Base-by-base conservation (phyloP, 306 rosid genomes). In the Cyclanthera cordifolia region DNA sequence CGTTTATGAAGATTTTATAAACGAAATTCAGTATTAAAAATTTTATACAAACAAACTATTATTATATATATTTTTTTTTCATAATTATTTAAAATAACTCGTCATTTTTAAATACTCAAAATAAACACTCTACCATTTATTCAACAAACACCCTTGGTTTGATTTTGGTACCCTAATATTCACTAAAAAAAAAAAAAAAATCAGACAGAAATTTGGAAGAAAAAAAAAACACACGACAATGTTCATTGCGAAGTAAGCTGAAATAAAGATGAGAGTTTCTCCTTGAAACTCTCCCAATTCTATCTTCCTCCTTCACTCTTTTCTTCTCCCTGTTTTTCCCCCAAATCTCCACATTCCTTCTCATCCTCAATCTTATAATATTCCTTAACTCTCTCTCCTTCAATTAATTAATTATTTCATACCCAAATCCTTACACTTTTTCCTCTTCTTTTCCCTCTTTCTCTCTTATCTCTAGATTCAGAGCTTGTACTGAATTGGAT, bases 361-460 rank as follows among this genome's bases (percentile, higher is more conserved):
- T 16, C 70, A 66, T 66, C 70, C 70, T 65, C 70, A 45, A 65
- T 65, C 51, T 23, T 45, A 41, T 43, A 45, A 43, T 59, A 59
- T 65, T 43, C 70, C 20, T 21, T 6, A 64, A 34, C 49, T 14
- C 6, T 56, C 69, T 20, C 53, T 65, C 21, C 15, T 15, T 66
- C 54, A 41, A 64, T 64, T 41, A 64, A 64, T 64, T 39, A 41
- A 20, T 34, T 11, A 39, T n/a, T 11, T 13, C 11, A 7, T 11
- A 19, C 4, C 69, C 3, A 64, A 64, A 5, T 64, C 43, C 20
- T 17, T 13, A 21, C 30, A 39, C 27, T 20, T 61, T 56, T 61
- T 56, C 46, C 46, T 16, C 66, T 16, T 16, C 7, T 57, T 24
- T 34, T 16, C 9, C 6, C 12, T 24, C 5, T 55, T 4, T 28